Conservation (phyloP, 2,329 filamentous ascomycete genomes). For the Cercospora canescens region DNA sequence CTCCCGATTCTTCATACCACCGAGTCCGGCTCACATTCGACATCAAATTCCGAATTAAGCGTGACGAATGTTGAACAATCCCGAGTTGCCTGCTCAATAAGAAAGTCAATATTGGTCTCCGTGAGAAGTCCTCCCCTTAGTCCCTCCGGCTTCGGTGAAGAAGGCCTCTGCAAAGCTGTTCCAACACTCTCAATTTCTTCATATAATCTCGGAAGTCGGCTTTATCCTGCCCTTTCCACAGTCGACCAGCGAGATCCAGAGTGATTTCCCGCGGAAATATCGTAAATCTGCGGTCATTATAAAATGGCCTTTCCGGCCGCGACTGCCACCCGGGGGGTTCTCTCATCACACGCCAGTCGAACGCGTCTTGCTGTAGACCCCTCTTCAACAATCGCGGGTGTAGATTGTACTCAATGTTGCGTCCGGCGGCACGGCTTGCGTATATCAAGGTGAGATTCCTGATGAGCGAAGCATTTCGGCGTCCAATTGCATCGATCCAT, state of each 20-base stretch:
- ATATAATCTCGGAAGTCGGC: background rate
- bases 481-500: too few species aligned
- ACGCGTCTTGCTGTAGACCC: background rate
- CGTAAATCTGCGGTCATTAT: background rate
- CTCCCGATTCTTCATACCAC: too few species aligned
- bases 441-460: background rate
- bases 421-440: background rate
- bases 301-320: background rate
- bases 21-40: background rate
- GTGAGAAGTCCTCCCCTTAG: background rate
- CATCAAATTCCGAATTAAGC: too few species aligned
- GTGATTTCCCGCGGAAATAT: background rate
- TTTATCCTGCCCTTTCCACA: background rate
- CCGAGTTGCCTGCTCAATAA: background rate
- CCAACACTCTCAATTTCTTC: background rate
- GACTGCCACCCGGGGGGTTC: background rate
- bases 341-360: background rate
- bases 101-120: background rate
- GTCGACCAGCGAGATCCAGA: background rate
- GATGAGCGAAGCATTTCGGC: too few species aligned
- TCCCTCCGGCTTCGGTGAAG: too few species aligned
- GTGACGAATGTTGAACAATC: background rate
- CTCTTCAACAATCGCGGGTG: background rate
- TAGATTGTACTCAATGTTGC: background rate
- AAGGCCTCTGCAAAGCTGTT: too few species aligned